Conservation (phyloP, 1,284 basidiomycete genomes). For the Ceratobasidium sp. region DNA sequence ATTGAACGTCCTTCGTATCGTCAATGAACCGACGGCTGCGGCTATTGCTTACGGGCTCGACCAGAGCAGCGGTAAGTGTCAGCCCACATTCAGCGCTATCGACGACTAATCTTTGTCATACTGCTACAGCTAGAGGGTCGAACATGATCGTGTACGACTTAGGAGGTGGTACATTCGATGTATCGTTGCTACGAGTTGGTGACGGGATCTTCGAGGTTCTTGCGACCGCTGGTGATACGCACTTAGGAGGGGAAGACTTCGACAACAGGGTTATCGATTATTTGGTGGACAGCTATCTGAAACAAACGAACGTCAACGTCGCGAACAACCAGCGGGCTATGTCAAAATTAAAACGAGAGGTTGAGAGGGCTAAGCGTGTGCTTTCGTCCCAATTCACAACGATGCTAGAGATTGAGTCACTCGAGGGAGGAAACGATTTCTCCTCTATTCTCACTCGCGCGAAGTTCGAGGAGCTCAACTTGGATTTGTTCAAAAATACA, state of each 20-base stretch:
- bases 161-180: conserved; percentile 72
- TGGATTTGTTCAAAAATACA: conserved; percentile 73
- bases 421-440: conserved; percentile 72
- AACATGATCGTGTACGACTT: conserved; percentile 70
- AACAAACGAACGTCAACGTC: conserved; percentile 66
- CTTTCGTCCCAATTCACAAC: conserved; percentile 69
- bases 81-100: too few species aligned
- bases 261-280: conserved; percentile 70
- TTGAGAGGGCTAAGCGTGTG: conserved; percentile 67
- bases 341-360: conserved; percentile 71
- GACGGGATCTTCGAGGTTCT: conserved; percentile 58
- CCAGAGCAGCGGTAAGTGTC: conserved; percentile 53
- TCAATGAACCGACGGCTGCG: conserved; percentile 74
- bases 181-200: conserved; percentile 70
- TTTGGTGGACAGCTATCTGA: conserved; percentile 67
- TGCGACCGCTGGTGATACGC: conserved; percentile 50
- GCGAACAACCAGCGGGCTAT: conserved; percentile 65
- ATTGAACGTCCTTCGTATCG: conserved; percentile 71
- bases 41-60: conserved; percentile 71
- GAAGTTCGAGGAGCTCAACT: conserved; percentile 74
- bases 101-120: too few species aligned
- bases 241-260: conserved; percentile 73
- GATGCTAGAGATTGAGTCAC: conserved; percentile 71
- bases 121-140: conserved; percentile 63
- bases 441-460: conserved; percentile 68